phyloP scores from a whole-genome alignment of 495 filamentous ascomycete species.

The Tuber magnatum region DNA sequence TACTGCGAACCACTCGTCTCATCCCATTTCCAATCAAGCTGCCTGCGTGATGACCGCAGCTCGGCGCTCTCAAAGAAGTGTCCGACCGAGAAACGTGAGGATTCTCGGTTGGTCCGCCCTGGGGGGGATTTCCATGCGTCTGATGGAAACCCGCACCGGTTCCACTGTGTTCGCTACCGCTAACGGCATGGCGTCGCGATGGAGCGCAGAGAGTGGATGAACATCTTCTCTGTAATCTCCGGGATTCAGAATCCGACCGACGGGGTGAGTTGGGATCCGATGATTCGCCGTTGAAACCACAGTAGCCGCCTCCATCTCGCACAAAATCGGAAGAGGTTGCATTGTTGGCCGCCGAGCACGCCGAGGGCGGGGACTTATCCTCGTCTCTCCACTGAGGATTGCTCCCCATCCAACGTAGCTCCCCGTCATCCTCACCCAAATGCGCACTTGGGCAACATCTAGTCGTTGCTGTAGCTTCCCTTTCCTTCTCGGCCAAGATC shows the following conservation, averaged over 20 bases:
- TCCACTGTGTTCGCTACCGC: constrained; percentile 22
- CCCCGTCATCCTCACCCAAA: constrained; percentile 36
- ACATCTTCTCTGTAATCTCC: constrained; percentile 21
- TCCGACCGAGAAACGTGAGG: constrained; percentile 18
- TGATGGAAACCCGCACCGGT: neutral
- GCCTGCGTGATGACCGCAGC: constrained; percentile 21
- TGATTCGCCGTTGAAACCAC: constrained; percentile 5
- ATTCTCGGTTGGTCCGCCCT: constrained; percentile 2
- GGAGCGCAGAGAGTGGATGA: constrained; percentile 24
- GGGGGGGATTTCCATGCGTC: neutral
- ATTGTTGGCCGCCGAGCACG: constrained; percentile 28
- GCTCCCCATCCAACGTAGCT: constrained; percentile 39
- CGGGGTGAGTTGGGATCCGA: constrained; percentile 24
- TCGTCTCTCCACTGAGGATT: constrained; percentile 28
- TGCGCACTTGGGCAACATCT: constrained; percentile 15
- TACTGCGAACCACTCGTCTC: constrained; percentile 28
- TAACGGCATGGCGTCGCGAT: constrained; percentile 21
- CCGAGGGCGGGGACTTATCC: constrained; percentile 28
- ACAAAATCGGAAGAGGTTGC: constrained; percentile 36
- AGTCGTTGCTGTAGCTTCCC: constrained; percentile 28
- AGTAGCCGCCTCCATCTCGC: constrained; percentile 7
- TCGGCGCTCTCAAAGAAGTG: constrained; percentile 24
- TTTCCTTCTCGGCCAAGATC: constrained; percentile 24
- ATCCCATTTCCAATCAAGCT: constrained; percentile 31
- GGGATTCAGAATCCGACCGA: constrained; percentile 16